Evolutionary conservation across 106 monocot genomes (phyloP), one percentile per base, ranked within the genome.

Genomic region (Dactylorhiza incarnata): DNA sequence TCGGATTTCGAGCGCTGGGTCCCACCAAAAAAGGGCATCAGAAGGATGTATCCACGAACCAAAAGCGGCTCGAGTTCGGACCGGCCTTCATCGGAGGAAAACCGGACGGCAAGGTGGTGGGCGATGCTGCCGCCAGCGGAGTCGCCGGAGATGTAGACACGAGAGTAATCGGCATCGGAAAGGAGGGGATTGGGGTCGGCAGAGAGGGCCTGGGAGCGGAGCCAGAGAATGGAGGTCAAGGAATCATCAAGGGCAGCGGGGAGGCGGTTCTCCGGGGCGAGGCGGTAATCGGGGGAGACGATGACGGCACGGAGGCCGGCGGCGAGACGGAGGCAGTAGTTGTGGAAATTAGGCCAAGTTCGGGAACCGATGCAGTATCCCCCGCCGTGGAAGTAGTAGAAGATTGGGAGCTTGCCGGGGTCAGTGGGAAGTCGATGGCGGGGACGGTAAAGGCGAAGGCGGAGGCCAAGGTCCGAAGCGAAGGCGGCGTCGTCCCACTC

Each of bases 311-410:
- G 66, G 49, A 87, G 84, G 8, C 75, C 81, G 71, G 84, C 70
- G 55, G 85, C 78, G 45, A 91, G 88, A 51, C 91, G 89, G 71
- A 90, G 81, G 82, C 88, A 86, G 81, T 83, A 94, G 84, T 88
- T 85, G 58, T 91, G 94, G 76, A 59, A 84, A 82, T 89, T 87
- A 73, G 89, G 85, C 91, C 94, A 95, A 6, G 91, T 83, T 71
- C 87, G 87, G 48, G 91, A 89, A 22, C 94, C 91, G 68, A 95
- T 80, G 83, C 94, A 95, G 85, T 79, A 95, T 11, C 95, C 95
- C 26, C 91, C 95, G 52, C 95, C 95, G 59, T 95, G 95, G 87
- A 87, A 91, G 89, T 95, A 95, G 87, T 79, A 89, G 79, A 95
- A 79, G 49, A 91, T 76, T 5, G 95, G 95, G 63, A 95, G 76